Evolutionary conservation across 2,329 filamentous ascomycete genomes (phyloP).

Genomic region (Aspergillus vadensis): DNA sequence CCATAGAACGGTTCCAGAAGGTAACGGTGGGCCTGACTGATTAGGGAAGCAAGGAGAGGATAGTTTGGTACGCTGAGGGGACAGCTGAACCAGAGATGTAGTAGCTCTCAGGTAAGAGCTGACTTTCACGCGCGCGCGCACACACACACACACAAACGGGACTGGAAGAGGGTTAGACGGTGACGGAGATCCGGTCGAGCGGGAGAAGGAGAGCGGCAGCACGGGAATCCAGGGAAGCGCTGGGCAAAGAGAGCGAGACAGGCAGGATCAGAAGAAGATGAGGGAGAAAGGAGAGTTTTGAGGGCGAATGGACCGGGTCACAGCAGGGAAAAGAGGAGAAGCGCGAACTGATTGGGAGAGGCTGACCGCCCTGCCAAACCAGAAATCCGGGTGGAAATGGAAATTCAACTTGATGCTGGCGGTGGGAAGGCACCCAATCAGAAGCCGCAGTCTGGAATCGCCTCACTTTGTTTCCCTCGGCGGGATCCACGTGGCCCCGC

Average conservation of each 20-base stretch:
- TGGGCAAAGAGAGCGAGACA: too few species aligned
- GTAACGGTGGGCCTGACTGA: not conserved
- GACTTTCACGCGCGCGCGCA: too few species aligned
- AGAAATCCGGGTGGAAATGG: not conserved
- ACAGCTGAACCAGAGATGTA: not conserved
- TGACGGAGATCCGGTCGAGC: not conserved
- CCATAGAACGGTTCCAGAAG: slow-evolving; percentile 13
- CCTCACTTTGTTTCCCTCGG: slow-evolving; percentile 29
- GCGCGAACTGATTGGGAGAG: not conserved
- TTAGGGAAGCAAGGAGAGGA: not conserved
- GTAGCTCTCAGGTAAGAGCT: not conserved
- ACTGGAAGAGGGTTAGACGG: too few species aligned
- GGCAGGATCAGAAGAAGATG: too few species aligned
- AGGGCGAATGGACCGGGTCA: too few species aligned
- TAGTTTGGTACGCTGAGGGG: not conserved
- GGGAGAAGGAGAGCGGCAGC: too few species aligned
- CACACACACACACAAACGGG: too few species aligned
- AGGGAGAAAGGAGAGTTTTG: too few species aligned
- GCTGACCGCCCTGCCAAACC: slow-evolving; percentile 10
- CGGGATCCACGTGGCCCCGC: slow-evolving; percentile 35
- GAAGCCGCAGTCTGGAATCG: slow-evolving; percentile 11
- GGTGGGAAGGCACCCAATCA: slow-evolving; percentile 10
- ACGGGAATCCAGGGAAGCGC: too few species aligned
- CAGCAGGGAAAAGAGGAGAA: too few species aligned
- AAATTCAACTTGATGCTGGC: not conserved